A percentile compares a stretch with the other conserved stretches of the same genome.
These are phyloP conservation scores for Withania somnifera DNA, from an alignment of 305 asterid genomes.

Conservation along the genomic window DNA sequence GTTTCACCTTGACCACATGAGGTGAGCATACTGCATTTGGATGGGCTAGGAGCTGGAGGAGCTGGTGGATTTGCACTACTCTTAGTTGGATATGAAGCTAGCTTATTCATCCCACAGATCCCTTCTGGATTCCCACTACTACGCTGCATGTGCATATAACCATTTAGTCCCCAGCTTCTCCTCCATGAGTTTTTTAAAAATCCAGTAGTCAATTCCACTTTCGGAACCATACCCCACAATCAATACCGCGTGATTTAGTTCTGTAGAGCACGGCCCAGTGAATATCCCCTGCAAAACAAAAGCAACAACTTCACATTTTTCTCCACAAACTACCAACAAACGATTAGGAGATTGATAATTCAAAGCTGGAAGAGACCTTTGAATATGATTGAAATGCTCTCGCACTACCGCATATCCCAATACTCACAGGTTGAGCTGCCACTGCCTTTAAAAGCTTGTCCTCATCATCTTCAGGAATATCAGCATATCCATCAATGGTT, in stretches of 20 bases:
- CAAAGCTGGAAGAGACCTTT: conserved; percentile 25
- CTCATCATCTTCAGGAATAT: conserved; percentile 49
- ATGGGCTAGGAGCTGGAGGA: conserved; percentile 58
- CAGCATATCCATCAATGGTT: conserved; percentile 69
- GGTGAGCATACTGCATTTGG: conserved; percentile 43
- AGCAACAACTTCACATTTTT: background rate
- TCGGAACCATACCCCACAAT: conserved; percentile 77
- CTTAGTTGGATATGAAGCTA: conserved; percentile 86
- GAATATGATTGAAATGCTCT: conserved; percentile 68
- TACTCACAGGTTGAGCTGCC: conserved; percentile 81
- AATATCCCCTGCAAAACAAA: conserved; percentile 60
- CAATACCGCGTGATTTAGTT: conserved; percentile 78
- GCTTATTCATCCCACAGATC: conserved; percentile 64
- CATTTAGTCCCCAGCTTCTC: conserved; percentile 62
- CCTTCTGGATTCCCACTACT: conserved; percentile 45
- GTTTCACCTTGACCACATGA: conserved; percentile 62
- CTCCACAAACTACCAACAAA: background rate
- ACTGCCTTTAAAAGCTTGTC: conserved; percentile 58
- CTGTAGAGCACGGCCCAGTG: conserved; percentile 77
- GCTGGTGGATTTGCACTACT: conserved; percentile 82
- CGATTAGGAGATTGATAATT: background rate
- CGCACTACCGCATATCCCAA: conserved; percentile 84
- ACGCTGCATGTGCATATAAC: conserved; percentile 60
- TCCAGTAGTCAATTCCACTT: conserved; percentile 80
- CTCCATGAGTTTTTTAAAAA: conserved; percentile 94